Evolutionary conservation across 2,329 filamentous ascomycete genomes (phyloP), one percentile per base, ranked within the genome.

Genomic region (Xylariaceae sp.): DNA sequence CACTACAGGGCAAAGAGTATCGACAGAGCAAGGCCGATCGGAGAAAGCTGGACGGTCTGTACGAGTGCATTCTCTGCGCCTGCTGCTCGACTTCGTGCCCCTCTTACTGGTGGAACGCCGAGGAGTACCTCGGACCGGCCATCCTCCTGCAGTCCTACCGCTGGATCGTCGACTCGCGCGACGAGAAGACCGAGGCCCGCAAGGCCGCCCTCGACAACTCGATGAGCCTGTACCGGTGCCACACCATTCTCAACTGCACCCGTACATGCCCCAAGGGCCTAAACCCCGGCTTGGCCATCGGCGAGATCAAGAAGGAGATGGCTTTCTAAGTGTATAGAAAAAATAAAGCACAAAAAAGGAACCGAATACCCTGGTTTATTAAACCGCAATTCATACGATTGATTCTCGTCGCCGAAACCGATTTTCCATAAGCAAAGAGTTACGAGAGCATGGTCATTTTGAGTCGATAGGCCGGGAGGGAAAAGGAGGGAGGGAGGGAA

Each of bases 81-180:
- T 98, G 92, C 82, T 98, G 92, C 81, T 92, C 86, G 53, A 98
- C 92, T 15, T 95, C 90, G 32, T 98, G 92, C 76, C 92, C 92
- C n/a, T 96, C 88, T 13, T 98, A 98, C 77, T 98, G 92, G 92
- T 98, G 92, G 92, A 98, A 98, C 75, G 82, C 84, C 55, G 89
- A 97, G 70, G 89, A 97, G 68, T 98, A 98, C 73, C 86, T 98
- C 35, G 92, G 92, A 49, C 92, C 92, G 44, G 92, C 92, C 52
- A 87, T 98, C 46, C 84, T 98, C 37, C 81, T 98, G 52, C 92
- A 98, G 71, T 95, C 88, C 7, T 98, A 97, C 81, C 82, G 90
- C 62, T 98, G 92, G 92, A 76, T 98, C 52, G 85, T 83, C 60
- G 92, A 98, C 66, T 94, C 87, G 30, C 84, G 92, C 67, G 92